These are phyloP conservation scores for Purshia tridentata DNA, from an alignment of 306 rosid genomes.

Conservation along the genomic window DNA sequence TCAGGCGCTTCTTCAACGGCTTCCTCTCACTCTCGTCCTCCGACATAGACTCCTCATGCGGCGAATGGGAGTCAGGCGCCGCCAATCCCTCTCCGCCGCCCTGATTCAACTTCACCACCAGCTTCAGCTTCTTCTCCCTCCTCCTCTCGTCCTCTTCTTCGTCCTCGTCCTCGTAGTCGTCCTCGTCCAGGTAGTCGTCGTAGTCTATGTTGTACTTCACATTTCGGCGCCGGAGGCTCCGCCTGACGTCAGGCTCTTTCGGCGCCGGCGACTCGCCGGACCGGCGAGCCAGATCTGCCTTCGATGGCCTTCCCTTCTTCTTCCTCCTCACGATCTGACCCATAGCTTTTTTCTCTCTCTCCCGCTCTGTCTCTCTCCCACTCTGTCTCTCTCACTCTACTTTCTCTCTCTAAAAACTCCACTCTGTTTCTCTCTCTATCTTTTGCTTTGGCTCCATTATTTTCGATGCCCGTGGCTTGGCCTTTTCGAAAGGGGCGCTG, in stretches of 20 bases:
- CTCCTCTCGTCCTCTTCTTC: conserved; percentile 68
- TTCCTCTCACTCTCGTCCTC: conserved; percentile 40
- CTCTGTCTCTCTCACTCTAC: conserved; percentile 4
- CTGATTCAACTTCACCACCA: conserved; percentile 75
- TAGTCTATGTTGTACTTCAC: conserved; percentile 84
- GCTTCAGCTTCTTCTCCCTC: conserved; percentile 87
- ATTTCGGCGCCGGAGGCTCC: conserved; percentile 89
- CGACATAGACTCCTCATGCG: conserved; percentile 22
- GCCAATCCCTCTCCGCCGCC: conserved; percentile 32
- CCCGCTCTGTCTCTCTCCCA: conserved; percentile 18
- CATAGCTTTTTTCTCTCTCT: conserved; percentile 41
- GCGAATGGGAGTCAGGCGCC: conserved; percentile 40
- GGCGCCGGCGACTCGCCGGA: conserved; percentile 44
- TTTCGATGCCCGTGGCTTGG: conserved; percentile 53
- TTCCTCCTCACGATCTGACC: conserved; percentile 99
- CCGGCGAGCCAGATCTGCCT: conserved; percentile 95
- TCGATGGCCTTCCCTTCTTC: conserved; percentile 98
- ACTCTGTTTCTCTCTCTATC: conserved; percentile 31
- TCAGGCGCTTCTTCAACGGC: conserved; percentile 50
- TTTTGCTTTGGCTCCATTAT: conserved; percentile 59
- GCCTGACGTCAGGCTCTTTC: conserved; percentile 52
- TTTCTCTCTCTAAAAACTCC: conserved; percentile 42
- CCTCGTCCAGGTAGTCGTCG: conserved; percentile 78
- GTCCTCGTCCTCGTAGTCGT: conserved; percentile 58
- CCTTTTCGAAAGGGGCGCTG: conserved; percentile 37